Evolutionary conservation across 1,139 yeast genomes (phyloP), one percentile per base, ranked within the genome.

Genomic region (Arxiozyma heterogenica): DNA sequence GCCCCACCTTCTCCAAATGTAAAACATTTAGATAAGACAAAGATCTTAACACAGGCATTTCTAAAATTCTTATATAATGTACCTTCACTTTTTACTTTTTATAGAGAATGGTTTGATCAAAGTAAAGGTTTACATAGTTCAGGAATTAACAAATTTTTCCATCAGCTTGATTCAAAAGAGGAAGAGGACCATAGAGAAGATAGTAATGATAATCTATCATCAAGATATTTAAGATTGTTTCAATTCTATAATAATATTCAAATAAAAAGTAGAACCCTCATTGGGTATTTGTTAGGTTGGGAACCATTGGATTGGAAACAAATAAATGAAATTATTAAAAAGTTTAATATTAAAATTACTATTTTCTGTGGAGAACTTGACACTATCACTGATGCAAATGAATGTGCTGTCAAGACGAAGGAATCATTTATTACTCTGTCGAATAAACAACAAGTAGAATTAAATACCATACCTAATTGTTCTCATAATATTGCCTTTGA

Each of bases 281-380:
- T 64, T 18, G 66, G 63, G 1, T 67, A 67, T 52, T 54, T 67
- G n/a, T 46, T 62, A 8, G 70, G 70, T 25, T 67, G 69, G 70
- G 60, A 60, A 46, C 54, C 60, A 5, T 51, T 64, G 1, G 53
- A 61, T 44, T 64, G 68, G 69, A 51, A 52, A 9, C 44, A 39
- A 11, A 27, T 62, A 3, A 53, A 51, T 15, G 39, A 34, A 1
- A 20, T 45, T 15, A 7, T 55, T 15, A 25, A 22, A n/a, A 17
- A 21, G 7, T 20, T 12, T 9, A 15, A 49, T 17, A 22, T 54
- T 6, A 43, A 49, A 17, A 41, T 63, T 12, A 23, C 51, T 15
- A 49, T 60, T 12, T 30, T 64, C 27, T 54, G 59, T 52, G 65
- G 63, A 8, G 57, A 55, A 11, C 49, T 54, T 3, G 67, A 64